These are phyloP conservation scores for Aspergillus funiculosus DNA, from an alignment of 495 filamentous ascomycete genomes.

Conservation along the genomic window DNA sequence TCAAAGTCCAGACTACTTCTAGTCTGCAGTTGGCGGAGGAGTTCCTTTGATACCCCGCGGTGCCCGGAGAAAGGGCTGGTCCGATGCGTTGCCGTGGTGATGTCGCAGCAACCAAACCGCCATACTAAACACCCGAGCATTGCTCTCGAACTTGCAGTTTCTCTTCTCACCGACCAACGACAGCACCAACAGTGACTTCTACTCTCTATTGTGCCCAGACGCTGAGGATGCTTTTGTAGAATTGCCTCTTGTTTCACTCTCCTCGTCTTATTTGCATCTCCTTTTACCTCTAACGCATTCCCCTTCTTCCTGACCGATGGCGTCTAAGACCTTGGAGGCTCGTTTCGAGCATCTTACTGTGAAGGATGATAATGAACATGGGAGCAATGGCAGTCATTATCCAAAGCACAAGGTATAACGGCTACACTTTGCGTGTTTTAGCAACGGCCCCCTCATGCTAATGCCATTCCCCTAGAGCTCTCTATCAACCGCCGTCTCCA, in stretches of 20 bases:
- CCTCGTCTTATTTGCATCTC: slow-evolving; percentile 1
- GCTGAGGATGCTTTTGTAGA: slow-evolving; percentile 6
- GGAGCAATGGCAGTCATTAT: slow-evolving; percentile 43
- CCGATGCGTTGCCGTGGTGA: slow-evolving; percentile 41
- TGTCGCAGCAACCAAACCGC: slow-evolving; percentile 11
- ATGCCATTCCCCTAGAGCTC: slow-evolving; percentile 33
- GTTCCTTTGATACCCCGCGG: slow-evolving; percentile 31
- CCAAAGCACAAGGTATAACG: slow-evolving; percentile 62
- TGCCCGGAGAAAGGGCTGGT: slow-evolving; percentile 36
- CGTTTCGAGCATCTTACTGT: slow-evolving; percentile 78
- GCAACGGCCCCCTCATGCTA: slow-evolving; percentile 23
- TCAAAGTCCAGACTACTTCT: too few relatives aligned
- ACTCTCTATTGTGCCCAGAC: neutral
- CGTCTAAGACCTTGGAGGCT: slow-evolving; percentile 62
- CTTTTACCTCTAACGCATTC: neutral
- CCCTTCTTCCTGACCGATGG: slow-evolving; percentile 33
- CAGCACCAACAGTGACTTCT: neutral
- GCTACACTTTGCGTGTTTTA: neutral
- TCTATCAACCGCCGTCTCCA: slow-evolving; percentile 45
- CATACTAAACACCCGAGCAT: slow-evolving; percentile 33
- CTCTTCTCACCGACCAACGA: slow-evolving; percentile 14
- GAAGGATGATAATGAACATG: slow-evolving; percentile 68
- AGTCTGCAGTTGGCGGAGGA: neutral
- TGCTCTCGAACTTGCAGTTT: slow-evolving; percentile 16
- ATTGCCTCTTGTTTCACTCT: neutral